Evolutionary conservation across 208 protist species (phyloP).

Genomic region (Trypanosoma boissoni): DNA sequence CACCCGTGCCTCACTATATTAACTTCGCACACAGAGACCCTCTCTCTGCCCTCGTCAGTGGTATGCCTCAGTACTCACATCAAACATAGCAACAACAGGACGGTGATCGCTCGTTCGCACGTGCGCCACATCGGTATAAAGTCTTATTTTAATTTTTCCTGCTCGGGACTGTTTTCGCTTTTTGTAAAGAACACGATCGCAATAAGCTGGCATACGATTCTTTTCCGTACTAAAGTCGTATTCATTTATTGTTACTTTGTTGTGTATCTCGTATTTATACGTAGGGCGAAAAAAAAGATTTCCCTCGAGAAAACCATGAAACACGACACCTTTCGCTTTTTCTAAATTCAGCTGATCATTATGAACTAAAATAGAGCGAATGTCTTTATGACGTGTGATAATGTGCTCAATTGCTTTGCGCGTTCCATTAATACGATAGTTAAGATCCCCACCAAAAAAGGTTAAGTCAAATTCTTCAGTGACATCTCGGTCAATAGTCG

Average conservation of each 20-base stretch:
- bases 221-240: constrained; percentile 73
- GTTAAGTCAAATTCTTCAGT: constrained; percentile 90
- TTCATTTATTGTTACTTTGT: constrained; percentile 32
- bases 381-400: constrained; percentile 51
- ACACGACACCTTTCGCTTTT: constrained; percentile 62
- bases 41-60: not conserved
- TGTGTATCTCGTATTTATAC: constrained; percentile 89
- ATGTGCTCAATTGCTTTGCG: constrained; percentile 75
- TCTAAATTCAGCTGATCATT: constrained; percentile 93
- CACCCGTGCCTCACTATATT: no score
- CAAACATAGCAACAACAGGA: constrained; percentile 77
- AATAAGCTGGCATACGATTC: constrained; percentile 79
- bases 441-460: constrained; percentile 94
- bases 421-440: constrained; percentile 94
- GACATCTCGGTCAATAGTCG: constrained; percentile 45
- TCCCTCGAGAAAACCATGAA: constrained; percentile 86
- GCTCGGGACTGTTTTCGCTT: constrained; percentile 27
- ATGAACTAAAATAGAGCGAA: constrained; percentile 69
- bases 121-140: constrained; percentile 82
- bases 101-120: constrained; percentile 86
- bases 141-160: constrained; percentile 37
- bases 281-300: constrained; percentile 89
- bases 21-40: no score
- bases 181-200: constrained; percentile 84
- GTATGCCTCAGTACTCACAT: constrained; percentile 49